Evolutionary conservation across 148 eudicot species (phyloP).

Genomic region (Rhododendron kiyosumense): DNA sequence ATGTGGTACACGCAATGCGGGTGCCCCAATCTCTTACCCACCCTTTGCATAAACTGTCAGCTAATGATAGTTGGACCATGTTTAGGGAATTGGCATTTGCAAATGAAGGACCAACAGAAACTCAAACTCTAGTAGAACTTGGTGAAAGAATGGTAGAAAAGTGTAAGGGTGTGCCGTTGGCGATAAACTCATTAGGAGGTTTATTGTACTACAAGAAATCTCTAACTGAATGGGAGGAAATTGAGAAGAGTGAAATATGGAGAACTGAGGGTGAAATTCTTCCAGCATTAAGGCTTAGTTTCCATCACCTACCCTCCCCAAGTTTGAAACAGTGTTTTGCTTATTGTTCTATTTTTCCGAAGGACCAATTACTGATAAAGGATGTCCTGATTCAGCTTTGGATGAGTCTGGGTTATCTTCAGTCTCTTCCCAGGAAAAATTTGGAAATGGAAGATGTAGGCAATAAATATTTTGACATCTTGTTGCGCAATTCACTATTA

Average conservation of each 20-base stretch:
- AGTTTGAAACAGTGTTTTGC: no score
- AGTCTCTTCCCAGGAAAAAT: not conserved
- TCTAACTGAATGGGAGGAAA: not conserved
- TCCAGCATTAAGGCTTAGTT: not conserved
- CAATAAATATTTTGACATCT: no score
- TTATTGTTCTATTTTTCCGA: no score
- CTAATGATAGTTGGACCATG: slow-evolving; percentile 9
- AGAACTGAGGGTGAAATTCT: not conserved
- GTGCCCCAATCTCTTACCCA: not conserved
- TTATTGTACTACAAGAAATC: not conserved
- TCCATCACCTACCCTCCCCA: no score
- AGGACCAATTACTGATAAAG: no score
- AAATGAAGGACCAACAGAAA: not conserved
- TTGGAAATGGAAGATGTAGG: no score
- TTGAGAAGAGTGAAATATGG: not conserved
- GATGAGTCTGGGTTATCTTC: not conserved
- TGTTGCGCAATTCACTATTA: no score
- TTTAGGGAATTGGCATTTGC: slow-evolving; percentile 1
- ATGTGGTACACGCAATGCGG: not conserved
- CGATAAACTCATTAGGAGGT: not conserved
- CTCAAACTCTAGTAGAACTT: not conserved
- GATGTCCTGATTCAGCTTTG: no score
- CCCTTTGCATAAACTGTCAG: not conserved
- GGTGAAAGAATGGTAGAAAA: not conserved
- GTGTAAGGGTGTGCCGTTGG: slow-evolving; percentile 5